phyloP scores from a whole-genome alignment of 169 alveolate species.

The Plasmodium sp. region DNA sequence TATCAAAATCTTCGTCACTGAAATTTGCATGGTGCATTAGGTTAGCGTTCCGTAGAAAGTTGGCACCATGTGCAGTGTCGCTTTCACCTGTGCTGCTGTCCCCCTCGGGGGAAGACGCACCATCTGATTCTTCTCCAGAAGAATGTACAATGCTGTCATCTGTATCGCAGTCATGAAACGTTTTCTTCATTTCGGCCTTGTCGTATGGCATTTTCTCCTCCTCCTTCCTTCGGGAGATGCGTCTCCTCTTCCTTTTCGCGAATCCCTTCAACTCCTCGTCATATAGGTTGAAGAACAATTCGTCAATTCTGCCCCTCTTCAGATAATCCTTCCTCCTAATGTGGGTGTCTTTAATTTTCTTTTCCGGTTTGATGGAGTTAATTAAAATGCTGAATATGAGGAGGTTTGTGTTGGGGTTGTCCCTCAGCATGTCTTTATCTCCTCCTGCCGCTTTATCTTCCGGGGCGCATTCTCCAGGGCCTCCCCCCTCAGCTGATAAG shows the following conservation, averaged over 20 bases:
- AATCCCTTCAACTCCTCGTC: constrained; percentile 21
- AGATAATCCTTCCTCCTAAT: constrained; percentile 6
- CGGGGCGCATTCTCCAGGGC: background rate
- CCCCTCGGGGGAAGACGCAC: background rate
- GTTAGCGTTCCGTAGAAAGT: background rate
- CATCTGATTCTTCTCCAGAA: background rate
- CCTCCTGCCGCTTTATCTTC: background rate
- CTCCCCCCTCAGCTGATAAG: background rate
- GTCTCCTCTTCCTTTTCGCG: background rate
- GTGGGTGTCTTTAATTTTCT: constrained; percentile 11
- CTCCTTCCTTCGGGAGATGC: background rate
- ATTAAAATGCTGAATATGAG: constrained; percentile 46
- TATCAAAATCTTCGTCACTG: background rate
- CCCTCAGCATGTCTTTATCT: background rate
- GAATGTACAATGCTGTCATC: constrained; percentile 60
- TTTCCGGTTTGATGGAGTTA: constrained; percentile 65
- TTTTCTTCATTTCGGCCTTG: constrained; percentile 1
- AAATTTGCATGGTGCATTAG: background rate
- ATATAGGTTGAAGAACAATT: background rate
- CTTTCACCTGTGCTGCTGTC: background rate
- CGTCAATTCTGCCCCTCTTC: constrained; percentile 22
- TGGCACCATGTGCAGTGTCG: background rate
- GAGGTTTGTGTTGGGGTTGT: background rate
- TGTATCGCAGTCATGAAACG: constrained; percentile 11
- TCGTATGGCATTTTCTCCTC: background rate